Conservation (phyloP, 202 grass and related monocot species). For the Panicum hallii region DNA sequence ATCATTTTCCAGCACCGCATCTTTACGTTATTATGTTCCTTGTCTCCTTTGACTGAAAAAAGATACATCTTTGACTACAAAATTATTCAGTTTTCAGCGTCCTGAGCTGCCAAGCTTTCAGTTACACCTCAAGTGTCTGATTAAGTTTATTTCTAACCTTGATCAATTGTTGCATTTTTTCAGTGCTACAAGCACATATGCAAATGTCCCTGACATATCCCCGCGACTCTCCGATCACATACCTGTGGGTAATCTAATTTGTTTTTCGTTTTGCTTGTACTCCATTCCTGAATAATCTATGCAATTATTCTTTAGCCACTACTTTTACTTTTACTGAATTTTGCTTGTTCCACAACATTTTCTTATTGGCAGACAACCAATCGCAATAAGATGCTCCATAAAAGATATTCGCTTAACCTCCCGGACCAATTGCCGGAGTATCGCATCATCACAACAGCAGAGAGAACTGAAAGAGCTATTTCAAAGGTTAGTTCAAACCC, state of each 20-base stretch:
- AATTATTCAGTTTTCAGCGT: slow-evolving; percentile 37
- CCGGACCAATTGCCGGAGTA: slow-evolving; percentile 42
- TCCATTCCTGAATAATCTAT: neutral
- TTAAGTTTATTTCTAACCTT: slow-evolving; percentile 24
- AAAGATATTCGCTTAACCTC: slow-evolving; percentile 53
- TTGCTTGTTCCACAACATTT: neutral
- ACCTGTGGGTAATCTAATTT: slow-evolving; percentile 73
- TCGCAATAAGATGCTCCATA: slow-evolving; percentile 41
- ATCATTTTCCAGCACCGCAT: neutral
- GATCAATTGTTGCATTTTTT: slow-evolving; percentile 32
- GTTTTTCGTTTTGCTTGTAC: slow-evolving; percentile 12
- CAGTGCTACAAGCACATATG: slow-evolving; percentile 53
- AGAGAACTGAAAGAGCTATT: slow-evolving; percentile 48
- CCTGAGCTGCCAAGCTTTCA: slow-evolving; percentile 1
- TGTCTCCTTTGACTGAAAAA: slow-evolving; percentile 29
- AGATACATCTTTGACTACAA: neutral
- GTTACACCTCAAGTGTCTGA: slow-evolving; percentile 12
- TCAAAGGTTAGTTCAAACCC: slow-evolving; percentile 51
- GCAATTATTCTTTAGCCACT: neutral
- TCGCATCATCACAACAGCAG: slow-evolving; percentile 21
- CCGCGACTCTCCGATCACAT: slow-evolving; percentile 62
- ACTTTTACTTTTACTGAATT: neutral
- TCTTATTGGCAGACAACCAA: slow-evolving; percentile 42
- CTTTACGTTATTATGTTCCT: slow-evolving; percentile 6
- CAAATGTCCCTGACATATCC: slow-evolving; percentile 52